These are phyloP conservation scores for Talaromyces sp. DNA, from an alignment of 2,329 filamentous ascomycete genomes.

Conservation along the genomic window DNA sequence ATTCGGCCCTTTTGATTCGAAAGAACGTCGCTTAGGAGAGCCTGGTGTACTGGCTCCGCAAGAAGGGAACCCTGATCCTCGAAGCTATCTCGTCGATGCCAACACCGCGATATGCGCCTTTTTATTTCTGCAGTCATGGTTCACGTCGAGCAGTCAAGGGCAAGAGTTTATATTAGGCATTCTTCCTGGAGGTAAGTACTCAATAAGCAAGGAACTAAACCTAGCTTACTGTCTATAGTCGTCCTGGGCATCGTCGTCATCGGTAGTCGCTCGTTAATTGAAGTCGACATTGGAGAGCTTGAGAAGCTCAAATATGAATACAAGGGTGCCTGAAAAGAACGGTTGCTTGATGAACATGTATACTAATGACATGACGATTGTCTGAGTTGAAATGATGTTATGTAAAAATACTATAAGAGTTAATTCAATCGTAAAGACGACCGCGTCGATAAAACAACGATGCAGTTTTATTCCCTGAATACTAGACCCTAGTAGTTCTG, in stretches of 20 bases:
- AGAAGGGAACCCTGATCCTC: not conserved
- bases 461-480: not conserved
- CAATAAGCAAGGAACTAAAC: not conserved
- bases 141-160: slow-evolving; percentile 12
- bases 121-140: slow-evolving; percentile 23
- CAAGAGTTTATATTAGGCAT: slow-evolving; percentile 24
- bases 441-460: not conserved
- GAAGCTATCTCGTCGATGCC: not conserved
- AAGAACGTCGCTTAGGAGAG: not conserved
- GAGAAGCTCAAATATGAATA: slow-evolving; percentile 36
- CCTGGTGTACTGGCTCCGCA: not conserved
- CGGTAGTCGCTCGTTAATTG: slow-evolving; percentile 30
- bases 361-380: not conserved
- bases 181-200: slow-evolving; percentile 32
- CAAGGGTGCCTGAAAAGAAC: slow-evolving; percentile 30
- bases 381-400: not conserved
- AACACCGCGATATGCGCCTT: slow-evolving; percentile 20
- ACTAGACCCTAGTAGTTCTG: not conserved
- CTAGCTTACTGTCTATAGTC: slow-evolving; percentile 17
- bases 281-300: slow-evolving; percentile 32
- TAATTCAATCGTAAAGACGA: not conserved
- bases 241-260: slow-evolving; percentile 27
- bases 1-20: slow-evolving; percentile 18
- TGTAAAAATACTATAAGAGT: not conserved
- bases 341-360: not conserved